Evolutionary conservation across 2,329 filamentous ascomycete genomes (phyloP), one percentile per base, ranked within the genome.

Genomic region (Calonectria ilicicola): DNA sequence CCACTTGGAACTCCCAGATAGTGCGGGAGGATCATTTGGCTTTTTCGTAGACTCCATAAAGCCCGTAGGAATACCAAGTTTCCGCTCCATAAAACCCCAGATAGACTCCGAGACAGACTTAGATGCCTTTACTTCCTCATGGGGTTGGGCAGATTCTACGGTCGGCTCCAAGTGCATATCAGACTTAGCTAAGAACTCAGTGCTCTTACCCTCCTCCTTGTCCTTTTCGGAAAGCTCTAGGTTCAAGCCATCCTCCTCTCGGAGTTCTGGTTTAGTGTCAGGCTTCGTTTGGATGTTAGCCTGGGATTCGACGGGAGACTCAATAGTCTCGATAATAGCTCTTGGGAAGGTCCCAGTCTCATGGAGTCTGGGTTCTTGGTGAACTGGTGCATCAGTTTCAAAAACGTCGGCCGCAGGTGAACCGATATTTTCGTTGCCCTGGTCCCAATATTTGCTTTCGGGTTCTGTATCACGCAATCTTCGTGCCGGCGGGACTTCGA

Each of bases 131-230:
- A 7, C 53, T 60, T 26, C 53, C 23, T 60, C 35, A 5, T 21
- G 40, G 6, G n/a, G 15, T n/a, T 35, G 35, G 32, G 32, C n/a
- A 40, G 23, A 15, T 60, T 60, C 53, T 60, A 46, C 58, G 26
- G 40, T 17, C 15, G 40, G 19, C 23, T 63, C 58, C 10, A 14
- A 63, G 10, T 26, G 21, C 26, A 44, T 62, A 15, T 21, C 42
- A 62, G 35, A 17, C 38, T 44, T 23, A 17, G 19, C 35, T 27
- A 29, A 27, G 10, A 62, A 23, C 9, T 72, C 72, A 14, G 60
- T 32, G 23, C 27, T 51, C n/a, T 69, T 65, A 23, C 65, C 72
- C 68, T 75, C 74, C 63, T 67, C 70, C 62, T 72, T 76, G 58
- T 77, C 74, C 60, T 63, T 51, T 38, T 58, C 53, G 26, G 69